phyloP scores from a whole-genome alignment of 2,329 filamentous ascomycete genomes.

The Epichloe coenophiala region DNA sequence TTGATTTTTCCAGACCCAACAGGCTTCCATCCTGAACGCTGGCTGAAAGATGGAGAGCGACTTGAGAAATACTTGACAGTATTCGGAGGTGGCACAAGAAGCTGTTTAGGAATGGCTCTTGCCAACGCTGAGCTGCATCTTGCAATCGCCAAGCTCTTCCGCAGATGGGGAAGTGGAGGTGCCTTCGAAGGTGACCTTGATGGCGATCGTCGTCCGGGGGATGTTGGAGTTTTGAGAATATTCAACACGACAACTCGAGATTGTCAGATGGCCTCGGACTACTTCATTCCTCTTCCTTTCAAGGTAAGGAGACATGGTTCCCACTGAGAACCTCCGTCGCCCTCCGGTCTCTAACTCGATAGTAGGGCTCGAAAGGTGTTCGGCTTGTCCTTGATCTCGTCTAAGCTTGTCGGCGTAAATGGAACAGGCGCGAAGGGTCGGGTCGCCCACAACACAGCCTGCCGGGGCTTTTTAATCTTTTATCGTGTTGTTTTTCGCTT shows the following conservation, averaged over 20 bases:
- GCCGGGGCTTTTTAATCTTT: too few relatives aligned
- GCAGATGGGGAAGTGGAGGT: constrained; percentile 22
- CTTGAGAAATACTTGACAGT: constrained; percentile 21
- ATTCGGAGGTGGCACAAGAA: constrained; percentile 22
- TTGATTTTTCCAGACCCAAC: constrained; percentile 19
- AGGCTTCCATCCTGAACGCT: constrained; percentile 23
- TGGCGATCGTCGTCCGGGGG: constrained; percentile 17
- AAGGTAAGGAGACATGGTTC: constrained; percentile 13
- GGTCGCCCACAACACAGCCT: background rate
- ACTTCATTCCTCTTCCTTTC: constrained; percentile 25
- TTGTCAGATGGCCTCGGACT: constrained; percentile 23
- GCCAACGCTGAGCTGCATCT: constrained; percentile 26
- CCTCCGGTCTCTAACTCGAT: constrained; percentile 3
- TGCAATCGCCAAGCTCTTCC: constrained; percentile 23
- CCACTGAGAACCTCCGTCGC: background rate
- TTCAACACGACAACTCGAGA: constrained; percentile 22
- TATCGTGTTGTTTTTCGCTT: too few relatives aligned
- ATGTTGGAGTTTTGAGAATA: constrained; percentile 21
- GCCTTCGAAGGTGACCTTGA: constrained; percentile 16
- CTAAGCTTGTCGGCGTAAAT: background rate
- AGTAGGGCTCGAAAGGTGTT: constrained; percentile 20
- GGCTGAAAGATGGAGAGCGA: constrained; percentile 18
- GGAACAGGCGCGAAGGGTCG: background rate
- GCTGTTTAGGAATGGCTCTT: constrained; percentile 24
- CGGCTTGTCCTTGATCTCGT: constrained; percentile 19